Evolutionary conservation across 768 basidiomycete species (phyloP).

Genomic region (Termitomyces sp.): DNA sequence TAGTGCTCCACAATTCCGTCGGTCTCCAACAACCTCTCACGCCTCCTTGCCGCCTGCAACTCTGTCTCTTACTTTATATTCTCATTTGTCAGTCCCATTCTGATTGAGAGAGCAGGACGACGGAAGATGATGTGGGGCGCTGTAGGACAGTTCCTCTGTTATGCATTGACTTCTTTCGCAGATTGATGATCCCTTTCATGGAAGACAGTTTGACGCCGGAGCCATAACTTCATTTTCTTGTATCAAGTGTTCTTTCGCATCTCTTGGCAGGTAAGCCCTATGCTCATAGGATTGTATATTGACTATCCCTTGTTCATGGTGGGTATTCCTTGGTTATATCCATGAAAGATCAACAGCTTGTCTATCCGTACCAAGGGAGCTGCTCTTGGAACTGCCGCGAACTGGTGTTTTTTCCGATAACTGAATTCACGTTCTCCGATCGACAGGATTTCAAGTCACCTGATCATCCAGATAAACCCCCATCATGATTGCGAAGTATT

Average conservation of each 20-base stretch:
- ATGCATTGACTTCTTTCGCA: conserved; percentile 38
- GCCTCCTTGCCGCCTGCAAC: conserved; percentile 49
- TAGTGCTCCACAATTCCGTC: conserved; percentile 48
- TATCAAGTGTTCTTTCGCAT: conserved; percentile 51
- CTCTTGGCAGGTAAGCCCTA: conserved; percentile 43
- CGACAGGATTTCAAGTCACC: conserved; percentile 44
- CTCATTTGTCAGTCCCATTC: conserved; percentile 40
- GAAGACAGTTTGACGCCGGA: conserved; percentile 35
- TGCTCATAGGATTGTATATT: not conserved
- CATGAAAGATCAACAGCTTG: conserved; percentile 47
- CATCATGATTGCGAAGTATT: conserved; percentile 41
- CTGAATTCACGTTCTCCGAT: not conserved
- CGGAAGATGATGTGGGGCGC: conserved; percentile 52
- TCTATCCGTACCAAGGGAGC: conserved; percentile 50
- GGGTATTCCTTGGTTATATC: conserved; percentile 50
- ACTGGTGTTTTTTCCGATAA: conserved; percentile 30
- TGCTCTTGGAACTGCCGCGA: conserved; percentile 44
- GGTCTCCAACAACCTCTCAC: conserved; percentile 47
- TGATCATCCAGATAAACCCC: conserved; percentile 50
- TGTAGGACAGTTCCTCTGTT: conserved; percentile 45
- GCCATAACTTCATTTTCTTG: conserved; percentile 48
- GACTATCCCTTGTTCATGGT: not conserved
- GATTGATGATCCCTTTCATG: conserved; percentile 25
- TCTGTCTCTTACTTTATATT: conserved; percentile 48
- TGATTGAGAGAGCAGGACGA: conserved; percentile 47